Conservation (phyloP, 2,329 filamentous ascomycete genomes). For the Alternaria panax region DNA sequence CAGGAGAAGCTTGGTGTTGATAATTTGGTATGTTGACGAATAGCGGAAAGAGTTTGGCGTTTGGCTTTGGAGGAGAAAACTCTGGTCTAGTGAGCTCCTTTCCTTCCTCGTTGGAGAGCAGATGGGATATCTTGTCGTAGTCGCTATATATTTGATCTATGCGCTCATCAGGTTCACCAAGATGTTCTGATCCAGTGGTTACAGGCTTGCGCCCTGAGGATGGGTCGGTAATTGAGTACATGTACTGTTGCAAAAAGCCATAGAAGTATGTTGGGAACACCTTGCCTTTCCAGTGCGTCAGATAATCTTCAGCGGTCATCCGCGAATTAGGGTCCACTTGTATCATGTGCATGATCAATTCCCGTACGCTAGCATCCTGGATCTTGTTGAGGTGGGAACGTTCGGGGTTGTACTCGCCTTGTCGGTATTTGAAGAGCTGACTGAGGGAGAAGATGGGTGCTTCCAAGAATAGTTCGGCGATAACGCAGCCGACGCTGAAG, state of each 20-base stretch:
- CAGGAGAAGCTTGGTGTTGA: conserved; percentile 71
- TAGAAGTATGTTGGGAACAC: conserved; percentile 98
- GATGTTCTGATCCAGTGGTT: conserved; percentile 72
- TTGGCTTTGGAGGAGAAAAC: conserved; percentile 44
- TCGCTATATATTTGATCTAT: conserved; percentile 93
- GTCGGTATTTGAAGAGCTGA: conserved; percentile 92
- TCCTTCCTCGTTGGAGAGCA: conserved; percentile 76
- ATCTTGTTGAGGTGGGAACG: conserved; percentile 84
- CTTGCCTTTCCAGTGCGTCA: conserved; percentile 89
- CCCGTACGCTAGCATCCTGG: conserved; percentile 82
- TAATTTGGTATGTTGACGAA: conserved; percentile 87
- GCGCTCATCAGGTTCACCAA: conserved; percentile 88
- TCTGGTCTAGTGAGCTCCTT: conserved; percentile 48
- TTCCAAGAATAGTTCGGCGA: conserved; percentile 94
- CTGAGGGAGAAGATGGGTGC: conserved; percentile 97
- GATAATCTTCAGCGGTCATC: conserved; percentile 91
- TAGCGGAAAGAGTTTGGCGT: conserved; percentile 75
- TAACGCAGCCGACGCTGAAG: conserved; percentile 95
- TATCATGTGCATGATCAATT: conserved; percentile 95
- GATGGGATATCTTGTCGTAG: conserved; percentile 97
- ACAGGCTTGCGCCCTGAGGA: conserved; percentile 78
- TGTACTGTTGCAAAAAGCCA: conserved; percentile 95
- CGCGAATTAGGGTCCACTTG: conserved; percentile 89
- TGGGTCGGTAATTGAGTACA: conserved; percentile 93
- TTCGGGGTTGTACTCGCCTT: conserved; percentile 88